Conservation (phyloP, 108 stramenopile genomes). For the Skeletonema potamos region DNA sequence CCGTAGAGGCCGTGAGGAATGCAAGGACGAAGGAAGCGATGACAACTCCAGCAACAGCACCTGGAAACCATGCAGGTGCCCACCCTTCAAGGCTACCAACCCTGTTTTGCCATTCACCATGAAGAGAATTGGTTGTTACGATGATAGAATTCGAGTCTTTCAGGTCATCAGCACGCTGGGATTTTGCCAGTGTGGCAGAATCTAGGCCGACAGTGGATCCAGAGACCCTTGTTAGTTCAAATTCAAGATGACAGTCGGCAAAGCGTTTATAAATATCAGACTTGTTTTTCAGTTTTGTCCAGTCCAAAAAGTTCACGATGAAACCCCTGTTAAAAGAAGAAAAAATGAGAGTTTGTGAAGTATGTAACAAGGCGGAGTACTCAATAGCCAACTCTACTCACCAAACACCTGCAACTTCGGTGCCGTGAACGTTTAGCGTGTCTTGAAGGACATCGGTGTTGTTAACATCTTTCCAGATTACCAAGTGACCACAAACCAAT, state of each 20-base stretch:
- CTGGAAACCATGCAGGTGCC: conserved; percentile 19
- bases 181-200: conserved; percentile 10
- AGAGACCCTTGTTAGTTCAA: conserved; percentile 16
- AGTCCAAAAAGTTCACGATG: conserved; percentile 32
- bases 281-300: conserved; percentile 33
- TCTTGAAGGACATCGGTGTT: not conserved
- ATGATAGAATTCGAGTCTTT: conserved; percentile 24
- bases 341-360: not conserved
- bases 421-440: conserved; percentile 23
- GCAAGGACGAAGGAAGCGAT: conserved; percentile 16
- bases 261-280: conserved; percentile 32
- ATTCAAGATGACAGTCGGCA: conserved; percentile 26
- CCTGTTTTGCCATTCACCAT: conserved; percentile 32
- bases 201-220: conserved; percentile 19
- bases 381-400: not conserved
- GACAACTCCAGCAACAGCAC: conserved; percentile 19
- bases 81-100: conserved; percentile 32
- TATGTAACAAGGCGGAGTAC: not conserved
- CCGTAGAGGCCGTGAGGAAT: conserved; percentile 26
- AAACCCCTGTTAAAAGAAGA: conserved; percentile 10
- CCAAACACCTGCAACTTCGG: conserved; percentile 13
- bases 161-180: conserved; percentile 1
- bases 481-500: conserved; percentile 30
- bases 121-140: conserved; percentile 16
- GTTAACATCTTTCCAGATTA: conserved; percentile 18